phyloP scores from a whole-genome alignment of 2,329 filamentous ascomycete species.

The Escovopsis sp. region DNA sequence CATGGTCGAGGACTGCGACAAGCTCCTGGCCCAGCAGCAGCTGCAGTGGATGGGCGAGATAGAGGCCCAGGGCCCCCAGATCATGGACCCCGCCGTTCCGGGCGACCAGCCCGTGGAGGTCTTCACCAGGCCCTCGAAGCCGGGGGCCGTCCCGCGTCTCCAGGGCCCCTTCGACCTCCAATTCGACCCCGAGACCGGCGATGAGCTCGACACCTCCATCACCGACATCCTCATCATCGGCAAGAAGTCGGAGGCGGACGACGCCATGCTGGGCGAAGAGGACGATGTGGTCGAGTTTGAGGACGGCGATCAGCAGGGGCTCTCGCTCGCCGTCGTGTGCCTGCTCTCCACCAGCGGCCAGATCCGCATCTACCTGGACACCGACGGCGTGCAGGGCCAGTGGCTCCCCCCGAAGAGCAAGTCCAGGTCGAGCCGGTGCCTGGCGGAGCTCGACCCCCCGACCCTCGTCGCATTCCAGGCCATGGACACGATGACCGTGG shows the following conservation, averaged over 20 bases:
- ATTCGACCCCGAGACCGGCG: slow-evolving; percentile 38
- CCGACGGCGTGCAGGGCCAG: slow-evolving; percentile 49
- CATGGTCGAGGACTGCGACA: slow-evolving; percentile 34
- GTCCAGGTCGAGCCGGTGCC: slow-evolving; percentile 27
- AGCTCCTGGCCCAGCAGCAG: slow-evolving; percentile 47
- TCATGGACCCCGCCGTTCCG: slow-evolving; percentile 30
- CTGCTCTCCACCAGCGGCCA: slow-evolving; percentile 46
- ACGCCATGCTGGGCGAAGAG: slow-evolving; percentile 50
- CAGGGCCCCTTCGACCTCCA: slow-evolving; percentile 48
- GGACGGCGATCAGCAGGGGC: slow-evolving; percentile 40
- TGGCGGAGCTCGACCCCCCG: slow-evolving; percentile 25
- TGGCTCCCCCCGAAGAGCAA: slow-evolving; percentile 47
- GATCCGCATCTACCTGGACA: slow-evolving; percentile 45
- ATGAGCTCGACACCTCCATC: slow-evolving; percentile 40
- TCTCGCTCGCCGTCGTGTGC: slow-evolving; percentile 46
- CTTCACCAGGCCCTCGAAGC: slow-evolving; percentile 40
- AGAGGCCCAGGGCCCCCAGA: slow-evolving; percentile 44
- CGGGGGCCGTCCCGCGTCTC: slow-evolving; percentile 42
- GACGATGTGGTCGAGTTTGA: slow-evolving; percentile 41
- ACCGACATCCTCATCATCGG: slow-evolving; percentile 50
- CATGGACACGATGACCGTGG: slow-evolving; percentile 41
- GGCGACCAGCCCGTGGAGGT: slow-evolving; percentile 39
- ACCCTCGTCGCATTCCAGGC: slow-evolving; percentile 47
- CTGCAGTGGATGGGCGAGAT: slow-evolving; percentile 54
- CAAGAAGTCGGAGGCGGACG: slow-evolving; percentile 43